Percentiles rank a stretch among this genome's conserved stretches.
Evolutionary conservation across 1,284 basidiomycete genomes (phyloP).

Genomic region (Boletus sp.): DNA sequence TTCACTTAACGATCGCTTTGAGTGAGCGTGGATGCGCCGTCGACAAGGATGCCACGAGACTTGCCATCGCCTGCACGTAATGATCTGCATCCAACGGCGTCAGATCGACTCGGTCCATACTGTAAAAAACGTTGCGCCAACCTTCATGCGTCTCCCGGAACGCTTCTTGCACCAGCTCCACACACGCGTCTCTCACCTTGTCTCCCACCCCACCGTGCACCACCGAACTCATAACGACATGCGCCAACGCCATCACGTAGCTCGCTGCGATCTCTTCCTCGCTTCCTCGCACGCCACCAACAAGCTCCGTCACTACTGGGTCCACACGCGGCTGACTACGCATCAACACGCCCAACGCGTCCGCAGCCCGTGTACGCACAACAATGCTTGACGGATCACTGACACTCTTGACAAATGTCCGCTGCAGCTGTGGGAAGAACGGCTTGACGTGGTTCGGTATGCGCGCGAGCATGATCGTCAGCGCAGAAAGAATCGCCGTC

Average conservation of each 20-base stretch:
- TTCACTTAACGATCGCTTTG: constrained; percentile 70
- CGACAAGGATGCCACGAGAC: constrained; percentile 70
- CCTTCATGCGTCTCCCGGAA: constrained; percentile 59
- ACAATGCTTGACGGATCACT: constrained; percentile 79
- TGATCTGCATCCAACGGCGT: constrained; percentile 53
- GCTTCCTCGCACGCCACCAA: constrained; percentile 66
- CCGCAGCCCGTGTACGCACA: constrained; percentile 83
- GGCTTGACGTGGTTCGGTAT: constrained; percentile 94
- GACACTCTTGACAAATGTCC: constrained; percentile 95
- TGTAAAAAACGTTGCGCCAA: constrained; percentile 38
- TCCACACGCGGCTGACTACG: constrained; percentile 84
- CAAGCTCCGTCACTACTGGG: constrained; percentile 87
- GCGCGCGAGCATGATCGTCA: constrained; percentile 80
- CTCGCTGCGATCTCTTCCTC: constrained; percentile 81
- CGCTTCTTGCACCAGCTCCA: constrained; percentile 65
- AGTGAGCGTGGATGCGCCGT: constrained; percentile 66
- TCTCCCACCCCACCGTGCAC: constrained; percentile 71
- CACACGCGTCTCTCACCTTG: constrained; percentile 70
- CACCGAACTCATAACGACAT: constrained; percentile 75
- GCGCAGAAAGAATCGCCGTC: constrained; percentile 82
- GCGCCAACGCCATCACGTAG: constrained; percentile 75
- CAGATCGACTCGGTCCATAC: neutral
- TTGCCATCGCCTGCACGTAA: constrained; percentile 69
- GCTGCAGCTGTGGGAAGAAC: constrained; percentile 98
- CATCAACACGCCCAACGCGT: constrained; percentile 93